Conservation (phyloP, 768 basidiomycete species). For the Chalciporus sphaerocephalus region DNA sequence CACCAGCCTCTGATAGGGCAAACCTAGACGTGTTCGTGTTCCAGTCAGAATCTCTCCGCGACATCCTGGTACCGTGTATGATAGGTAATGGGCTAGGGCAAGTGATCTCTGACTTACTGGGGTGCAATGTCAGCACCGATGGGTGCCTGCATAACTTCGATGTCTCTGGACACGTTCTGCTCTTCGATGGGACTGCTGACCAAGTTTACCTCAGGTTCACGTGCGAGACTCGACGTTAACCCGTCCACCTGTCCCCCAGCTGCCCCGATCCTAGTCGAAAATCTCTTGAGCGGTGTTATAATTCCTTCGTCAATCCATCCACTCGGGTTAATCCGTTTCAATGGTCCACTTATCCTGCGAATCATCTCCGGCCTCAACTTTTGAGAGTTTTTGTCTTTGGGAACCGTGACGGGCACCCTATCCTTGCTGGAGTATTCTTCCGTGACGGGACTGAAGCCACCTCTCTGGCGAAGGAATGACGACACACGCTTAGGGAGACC, state of each 20-base stretch:
- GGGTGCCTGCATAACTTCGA: too few relatives aligned
- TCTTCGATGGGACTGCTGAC: not conserved
- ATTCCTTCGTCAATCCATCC: constrained; percentile 59
- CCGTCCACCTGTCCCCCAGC: constrained; percentile 3
- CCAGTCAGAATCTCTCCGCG: constrained; percentile 43
- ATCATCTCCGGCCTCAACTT: constrained; percentile 71
- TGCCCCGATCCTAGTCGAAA: constrained; percentile 5
- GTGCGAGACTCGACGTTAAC: constrained; percentile 3
- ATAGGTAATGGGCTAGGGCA: too few relatives aligned
- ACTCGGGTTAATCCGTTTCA: constrained; percentile 68
- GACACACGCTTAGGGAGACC: constrained; percentile 28
- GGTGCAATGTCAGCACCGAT: too few relatives aligned
- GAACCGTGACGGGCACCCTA: constrained; percentile 7
- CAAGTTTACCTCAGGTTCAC: not conserved
- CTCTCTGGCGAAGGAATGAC: constrained; percentile 32
- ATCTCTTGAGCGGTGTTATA: constrained; percentile 22
- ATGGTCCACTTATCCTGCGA: constrained; percentile 62
- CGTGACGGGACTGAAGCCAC: constrained; percentile 22
- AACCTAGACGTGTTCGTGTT: constrained; percentile 23
- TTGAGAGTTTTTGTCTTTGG: too few relatives aligned
- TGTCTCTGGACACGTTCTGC: not conserved
- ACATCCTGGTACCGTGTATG: constrained; percentile 8
- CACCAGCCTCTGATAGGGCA: constrained; percentile 4
- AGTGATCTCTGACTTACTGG: constrained; percentile 10
- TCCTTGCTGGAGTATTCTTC: constrained; percentile 21